Percentiles rank a stretch among this genome's conserved stretches.
These are phyloP conservation scores for Phallus indusiatus DNA, from an alignment of 768 basidiomycete species.

Conservation along the genomic window DNA sequence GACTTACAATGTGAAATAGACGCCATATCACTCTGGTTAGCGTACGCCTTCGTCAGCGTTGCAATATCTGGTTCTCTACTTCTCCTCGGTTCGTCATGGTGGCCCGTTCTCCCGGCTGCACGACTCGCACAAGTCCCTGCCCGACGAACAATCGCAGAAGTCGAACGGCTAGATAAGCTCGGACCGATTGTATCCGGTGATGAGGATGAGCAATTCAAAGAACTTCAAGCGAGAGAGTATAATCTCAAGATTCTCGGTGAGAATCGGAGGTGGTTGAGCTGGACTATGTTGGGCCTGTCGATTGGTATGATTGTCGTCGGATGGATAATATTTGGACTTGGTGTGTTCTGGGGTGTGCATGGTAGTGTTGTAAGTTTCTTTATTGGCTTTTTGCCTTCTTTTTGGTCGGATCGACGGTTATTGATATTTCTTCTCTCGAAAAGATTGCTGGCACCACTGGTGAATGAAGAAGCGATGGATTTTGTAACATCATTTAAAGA, in stretches of 20 bases:
- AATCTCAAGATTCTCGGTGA: conserved; percentile 24
- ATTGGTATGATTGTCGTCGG: conserved; percentile 25
- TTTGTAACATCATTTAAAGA: too few species aligned
- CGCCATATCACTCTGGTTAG: conserved; percentile 30
- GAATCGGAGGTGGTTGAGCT: conserved; percentile 10
- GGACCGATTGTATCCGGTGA: conserved; percentile 4
- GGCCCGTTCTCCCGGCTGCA: conserved; percentile 25
- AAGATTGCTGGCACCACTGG: conserved; percentile 21
- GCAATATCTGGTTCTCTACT: conserved; percentile 26
- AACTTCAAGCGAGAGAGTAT: conserved; percentile 19
- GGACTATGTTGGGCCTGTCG: conserved; percentile 17
- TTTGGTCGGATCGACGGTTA: not conserved
- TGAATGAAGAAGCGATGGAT: conserved; percentile 12
- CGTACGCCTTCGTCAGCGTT: conserved; percentile 29
- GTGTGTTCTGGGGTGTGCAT: conserved; percentile 34
- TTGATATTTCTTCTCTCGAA: not conserved
- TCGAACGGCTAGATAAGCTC: conserved; percentile 20
- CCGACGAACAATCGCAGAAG: conserved; percentile 20
- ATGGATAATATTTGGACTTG: conserved; percentile 35
- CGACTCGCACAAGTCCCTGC: conserved; percentile 30
- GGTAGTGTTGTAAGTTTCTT: conserved; percentile 14
- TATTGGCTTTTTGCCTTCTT: not conserved
- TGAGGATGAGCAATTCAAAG: conserved; percentile 14
- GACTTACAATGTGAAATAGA: not conserved
- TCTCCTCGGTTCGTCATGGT: conserved; percentile 10